A percentile compares a stretch with the other conserved stretches of the same genome.
phyloP scores from a whole-genome alignment of 2,329 filamentous ascomycete genomes.

The Trichoderma semiorbis region DNA sequence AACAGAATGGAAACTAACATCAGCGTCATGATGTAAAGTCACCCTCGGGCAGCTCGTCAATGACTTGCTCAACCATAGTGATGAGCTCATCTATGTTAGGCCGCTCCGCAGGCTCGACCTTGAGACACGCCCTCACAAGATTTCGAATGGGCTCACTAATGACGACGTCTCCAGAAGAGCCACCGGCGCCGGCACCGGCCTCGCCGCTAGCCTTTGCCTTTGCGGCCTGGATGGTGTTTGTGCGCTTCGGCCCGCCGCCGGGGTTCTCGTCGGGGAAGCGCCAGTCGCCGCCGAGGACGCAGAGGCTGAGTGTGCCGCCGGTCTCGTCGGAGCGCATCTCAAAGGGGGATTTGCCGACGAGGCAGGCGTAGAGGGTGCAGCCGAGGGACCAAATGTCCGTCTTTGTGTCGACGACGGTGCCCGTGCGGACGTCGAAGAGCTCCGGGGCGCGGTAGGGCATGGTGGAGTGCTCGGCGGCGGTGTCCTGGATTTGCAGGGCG shows the following conservation, averaged over 20 bases:
- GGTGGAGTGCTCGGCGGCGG: constrained; percentile 91
- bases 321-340: constrained; percentile 96
- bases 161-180: constrained; percentile 36
- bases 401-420: constrained; percentile 87
- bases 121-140: constrained; percentile 80
- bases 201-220: constrained; percentile 27
- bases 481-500: constrained; percentile 89
- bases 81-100: constrained; percentile 87
- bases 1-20: background rate
- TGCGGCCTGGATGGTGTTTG: constrained; percentile 39
- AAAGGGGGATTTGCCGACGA: constrained; percentile 95
- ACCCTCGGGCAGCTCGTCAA: constrained; percentile 57
- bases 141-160: constrained; percentile 84
- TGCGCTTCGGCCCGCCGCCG: constrained; percentile 45
- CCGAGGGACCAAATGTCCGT: constrained; percentile 97
- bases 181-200: constrained; percentile 23
- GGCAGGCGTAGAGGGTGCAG: constrained; percentile 94
- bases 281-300: constrained; percentile 92
- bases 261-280: constrained; percentile 86
- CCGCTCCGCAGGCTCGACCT: constrained; percentile 80
- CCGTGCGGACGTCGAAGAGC: constrained; percentile 96
- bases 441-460: constrained; percentile 99
- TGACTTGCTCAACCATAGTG: constrained; percentile 68
- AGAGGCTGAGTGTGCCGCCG: constrained; percentile 87
- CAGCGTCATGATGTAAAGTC: constrained; percentile 19